phyloP scores from a whole-genome alignment of 345 rosid species.

The Cochlearia excelsa region DNA sequence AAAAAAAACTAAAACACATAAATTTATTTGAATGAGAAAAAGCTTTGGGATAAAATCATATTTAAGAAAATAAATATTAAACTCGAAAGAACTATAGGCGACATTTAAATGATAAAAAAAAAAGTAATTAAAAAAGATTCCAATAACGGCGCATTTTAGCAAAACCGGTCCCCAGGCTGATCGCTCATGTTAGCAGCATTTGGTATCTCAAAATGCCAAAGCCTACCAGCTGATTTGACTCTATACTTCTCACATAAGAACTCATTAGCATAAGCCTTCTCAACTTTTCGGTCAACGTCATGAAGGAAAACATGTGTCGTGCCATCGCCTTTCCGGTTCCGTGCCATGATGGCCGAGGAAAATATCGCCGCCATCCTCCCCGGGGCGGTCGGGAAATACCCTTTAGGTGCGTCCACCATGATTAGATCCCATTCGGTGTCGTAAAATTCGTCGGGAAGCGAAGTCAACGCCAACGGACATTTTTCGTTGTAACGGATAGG shows the following conservation, averaged over 20 bases:
- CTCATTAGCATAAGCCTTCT: constrained; percentile 59
- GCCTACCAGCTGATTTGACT: constrained; percentile 47
- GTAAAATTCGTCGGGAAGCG: constrained; percentile 74
- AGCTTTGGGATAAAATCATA: too few relatives aligned
- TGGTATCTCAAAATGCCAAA: constrained; percentile 81
- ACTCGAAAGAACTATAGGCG: not conserved
- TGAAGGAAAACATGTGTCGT: constrained; percentile 72
- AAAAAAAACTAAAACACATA: too few relatives aligned
- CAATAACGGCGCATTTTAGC: constrained; percentile 38
- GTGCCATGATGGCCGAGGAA: constrained; percentile 78
- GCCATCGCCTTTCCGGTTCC: constrained; percentile 58
- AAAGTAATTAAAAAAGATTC: not conserved
- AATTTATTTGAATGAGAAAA: too few relatives aligned
- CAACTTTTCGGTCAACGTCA: constrained; percentile 66
- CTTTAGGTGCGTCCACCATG: constrained; percentile 81
- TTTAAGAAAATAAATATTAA: too few relatives aligned
- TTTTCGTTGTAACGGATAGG: constrained; percentile 47
- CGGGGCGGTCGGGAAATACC: constrained; percentile 66
- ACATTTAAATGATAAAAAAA: too few relatives aligned
- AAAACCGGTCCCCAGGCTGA: constrained; percentile 44
- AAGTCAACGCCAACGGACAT: constrained; percentile 61
- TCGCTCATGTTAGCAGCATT: constrained; percentile 41
- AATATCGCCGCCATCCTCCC: constrained; percentile 80
- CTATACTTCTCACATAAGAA: constrained; percentile 57
- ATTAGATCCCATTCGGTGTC: constrained; percentile 83